Evolutionary conservation across 306 rosid species (phyloP).

Genomic region (Casuarina cunninghamiana): DNA sequence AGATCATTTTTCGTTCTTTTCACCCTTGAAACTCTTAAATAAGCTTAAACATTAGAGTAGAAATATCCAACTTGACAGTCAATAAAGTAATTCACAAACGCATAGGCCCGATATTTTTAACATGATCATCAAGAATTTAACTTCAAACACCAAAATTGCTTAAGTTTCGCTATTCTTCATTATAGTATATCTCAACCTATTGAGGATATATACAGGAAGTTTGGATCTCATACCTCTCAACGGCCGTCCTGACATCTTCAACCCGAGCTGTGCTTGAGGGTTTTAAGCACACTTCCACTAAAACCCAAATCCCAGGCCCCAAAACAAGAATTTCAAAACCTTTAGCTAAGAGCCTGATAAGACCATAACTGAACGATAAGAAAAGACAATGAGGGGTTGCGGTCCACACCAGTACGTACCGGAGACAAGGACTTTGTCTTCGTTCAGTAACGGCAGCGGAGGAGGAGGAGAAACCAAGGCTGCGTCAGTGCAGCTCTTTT

Average conservation of each 20-base stretch:
- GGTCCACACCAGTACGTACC: conserved; percentile 39
- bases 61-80: neutral
- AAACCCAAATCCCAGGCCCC: neutral
- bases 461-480: conserved; percentile 41
- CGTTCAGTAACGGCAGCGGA: conserved; percentile 38
- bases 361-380: neutral
- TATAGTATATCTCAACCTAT: neutral
- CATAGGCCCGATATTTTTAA: neutral
- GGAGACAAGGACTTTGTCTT: conserved; percentile 68
- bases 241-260: conserved; percentile 65
- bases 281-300: conserved; percentile 86
- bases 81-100: conserved; percentile 14
- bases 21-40: neutral
- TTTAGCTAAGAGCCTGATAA: conserved; percentile 2
- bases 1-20: neutral
- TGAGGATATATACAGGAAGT: neutral
- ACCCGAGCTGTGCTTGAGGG: conserved; percentile 76
- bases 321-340: conserved; percentile 1
- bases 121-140: neutral
- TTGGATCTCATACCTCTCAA: conserved; percentile 55
- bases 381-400: neutral
- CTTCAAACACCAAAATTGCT: neutral
- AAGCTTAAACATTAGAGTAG: neutral
- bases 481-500: conserved; percentile 36
- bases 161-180: neutral